phyloP scores from a whole-genome alignment of 225 moss, liverwort and hornwort species.

The Pseudisothecium myosuroides region DNA sequence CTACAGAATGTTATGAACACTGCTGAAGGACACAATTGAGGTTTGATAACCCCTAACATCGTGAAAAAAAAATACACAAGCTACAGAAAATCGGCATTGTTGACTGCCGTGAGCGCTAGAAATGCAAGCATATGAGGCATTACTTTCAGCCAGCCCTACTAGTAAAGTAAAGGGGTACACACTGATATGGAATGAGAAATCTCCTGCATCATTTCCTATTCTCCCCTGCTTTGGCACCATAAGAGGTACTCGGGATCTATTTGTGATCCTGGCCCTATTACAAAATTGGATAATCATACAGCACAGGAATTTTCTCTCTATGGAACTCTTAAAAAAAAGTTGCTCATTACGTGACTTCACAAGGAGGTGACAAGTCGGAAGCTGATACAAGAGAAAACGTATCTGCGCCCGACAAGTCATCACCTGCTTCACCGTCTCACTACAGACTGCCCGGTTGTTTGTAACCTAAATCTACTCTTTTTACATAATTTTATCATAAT shows the following conservation, averaged over 20 bases:
- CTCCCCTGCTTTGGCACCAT: background rate
- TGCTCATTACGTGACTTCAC: slow-evolving; percentile 2
- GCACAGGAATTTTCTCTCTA: background rate
- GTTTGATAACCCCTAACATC: background rate
- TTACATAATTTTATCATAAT: background rate
- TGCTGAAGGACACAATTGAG: background rate
- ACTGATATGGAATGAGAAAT: background rate
- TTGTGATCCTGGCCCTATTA: background rate
- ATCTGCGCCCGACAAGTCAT: slow-evolving; percentile 24
- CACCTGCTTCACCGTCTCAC: slow-evolving; percentile 6
- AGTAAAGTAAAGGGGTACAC: background rate
- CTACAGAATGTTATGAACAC: background rate
- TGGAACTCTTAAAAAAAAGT: background rate
- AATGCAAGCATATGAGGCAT: background rate
- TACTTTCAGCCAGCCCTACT: background rate
- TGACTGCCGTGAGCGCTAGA: background rate
- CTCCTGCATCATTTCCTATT: background rate
- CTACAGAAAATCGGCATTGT: background rate
- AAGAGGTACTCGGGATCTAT: background rate
- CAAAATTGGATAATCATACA: slow-evolving; percentile 42
- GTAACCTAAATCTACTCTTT: background rate
- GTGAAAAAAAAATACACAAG: background rate
- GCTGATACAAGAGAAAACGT: slow-evolving; percentile 21
- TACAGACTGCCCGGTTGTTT: background rate
- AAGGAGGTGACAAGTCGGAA: slow-evolving; percentile 19